Base-by-base conservation (phyloP, 768 basidiomycete genomes). In the Tephrocybe sp. region DNA sequence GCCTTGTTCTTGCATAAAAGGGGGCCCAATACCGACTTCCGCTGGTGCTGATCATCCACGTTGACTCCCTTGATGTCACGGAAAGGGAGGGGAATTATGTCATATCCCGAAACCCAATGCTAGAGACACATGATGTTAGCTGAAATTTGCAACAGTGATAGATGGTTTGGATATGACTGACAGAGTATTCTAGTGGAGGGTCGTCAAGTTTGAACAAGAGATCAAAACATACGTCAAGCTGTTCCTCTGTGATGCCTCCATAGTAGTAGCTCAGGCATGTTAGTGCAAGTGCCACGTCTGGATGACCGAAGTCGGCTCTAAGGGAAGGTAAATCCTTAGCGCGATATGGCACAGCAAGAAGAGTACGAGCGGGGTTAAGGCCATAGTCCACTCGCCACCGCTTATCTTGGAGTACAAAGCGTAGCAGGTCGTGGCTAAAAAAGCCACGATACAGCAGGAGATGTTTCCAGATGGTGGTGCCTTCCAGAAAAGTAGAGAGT, bases 341-440 rank as follows among this genome's bases (percentile, higher is more conserved):
- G n/a, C 72, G 65, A 47, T 77, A 81, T 0, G 80, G 79, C 0
- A 81, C 78, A 1, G 79, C 78, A 1, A 80, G 67, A 53, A 74
- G 60, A 1, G 76, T 70, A 2, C 80, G 69, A 5, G 38, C 51
- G 2, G 57, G 56, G 38, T 75, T 72, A 6, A 78, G 68, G 2
- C 80, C 79, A 53, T 77, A 82, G 36, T 81, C 73, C 0, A 81
- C 79, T 25, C 79, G 58, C 76, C 77, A 81, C 9, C 77, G 69
- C 37, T 64, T 67, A 12, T 70, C 62, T 26, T 58, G 60, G 0
- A 82, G 59, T 1, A 61, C 60, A 37, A 72, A 70, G 2, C 60
- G 30, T 1, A 82, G 61, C 8, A 82, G 68, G 0, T 72, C 74
- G 1, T 65, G 60, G 0, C 64, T 70, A 26, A 81, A 47, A 2